phyloP scores from a whole-genome alignment of 805 yeast genomes.

The Saccharomycopsis sp. region DNA sequence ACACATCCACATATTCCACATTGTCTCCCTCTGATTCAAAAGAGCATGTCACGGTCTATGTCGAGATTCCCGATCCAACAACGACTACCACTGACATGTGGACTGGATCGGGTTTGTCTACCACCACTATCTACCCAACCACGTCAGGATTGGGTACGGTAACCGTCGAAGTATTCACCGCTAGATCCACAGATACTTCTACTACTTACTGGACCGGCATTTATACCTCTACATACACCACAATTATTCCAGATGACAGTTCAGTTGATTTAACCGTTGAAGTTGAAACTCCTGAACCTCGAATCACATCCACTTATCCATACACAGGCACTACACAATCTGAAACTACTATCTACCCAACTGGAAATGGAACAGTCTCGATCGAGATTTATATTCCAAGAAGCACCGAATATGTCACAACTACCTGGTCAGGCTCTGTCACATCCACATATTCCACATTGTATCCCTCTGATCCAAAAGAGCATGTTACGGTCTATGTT shows the following conservation, averaged over 20 bases:
- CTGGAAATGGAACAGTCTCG: not conserved
- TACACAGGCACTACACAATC: not conserved
- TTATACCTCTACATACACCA: not conserved
- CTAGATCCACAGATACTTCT: slow-evolving; percentile 12
- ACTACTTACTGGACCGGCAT: not conserved
- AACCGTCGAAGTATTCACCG: slow-evolving; percentile 17
- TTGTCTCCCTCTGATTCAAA: not conserved
- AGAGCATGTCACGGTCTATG: not conserved
- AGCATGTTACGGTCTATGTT: not conserved
- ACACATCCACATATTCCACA: too few species aligned
- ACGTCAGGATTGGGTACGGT: slow-evolving; percentile 20
- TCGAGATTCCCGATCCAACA: not conserved
- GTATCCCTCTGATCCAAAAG: not conserved
- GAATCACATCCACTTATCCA: not conserved
- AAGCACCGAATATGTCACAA: not conserved
- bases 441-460: slow-evolving; percentile 4
- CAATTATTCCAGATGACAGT: not conserved
- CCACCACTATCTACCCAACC: slow-evolving; percentile 19
- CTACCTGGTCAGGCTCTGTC: not conserved
- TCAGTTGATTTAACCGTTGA: not conserved
- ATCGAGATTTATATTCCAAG: not conserved
- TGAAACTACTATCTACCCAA: not conserved
- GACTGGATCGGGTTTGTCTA: not conserved
- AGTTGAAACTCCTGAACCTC: not conserved
- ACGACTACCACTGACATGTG: not conserved